Conservation (phyloP, 805 yeast species). For the Blastobotrys terrestris region DNA sequence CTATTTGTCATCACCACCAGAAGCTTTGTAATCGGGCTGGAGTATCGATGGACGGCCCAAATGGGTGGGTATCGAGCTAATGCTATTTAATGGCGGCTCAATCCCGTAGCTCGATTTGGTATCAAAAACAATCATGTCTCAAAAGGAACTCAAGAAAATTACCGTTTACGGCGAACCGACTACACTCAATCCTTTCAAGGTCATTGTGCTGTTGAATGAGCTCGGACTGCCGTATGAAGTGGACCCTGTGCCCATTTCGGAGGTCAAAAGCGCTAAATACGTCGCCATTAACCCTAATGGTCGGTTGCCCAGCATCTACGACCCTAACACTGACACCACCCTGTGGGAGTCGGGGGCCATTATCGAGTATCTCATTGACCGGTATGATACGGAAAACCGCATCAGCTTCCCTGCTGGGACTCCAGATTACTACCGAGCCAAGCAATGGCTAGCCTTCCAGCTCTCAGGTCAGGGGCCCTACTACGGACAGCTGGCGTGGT, state of each 20-base stretch:
- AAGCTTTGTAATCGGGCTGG: no score
- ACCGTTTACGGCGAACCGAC: no score
- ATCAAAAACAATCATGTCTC: no score
- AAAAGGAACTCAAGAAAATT: no score
- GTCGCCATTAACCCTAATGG: constrained; percentile 94
- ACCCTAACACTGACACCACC: constrained; percentile 67
- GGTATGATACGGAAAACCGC: constrained; percentile 53
- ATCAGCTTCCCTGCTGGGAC: constrained; percentile 72
- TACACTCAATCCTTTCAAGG: no score
- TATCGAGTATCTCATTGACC: constrained; percentile 71
- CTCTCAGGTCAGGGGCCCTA: constrained; percentile 98
- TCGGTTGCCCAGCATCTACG: constrained; percentile 89
- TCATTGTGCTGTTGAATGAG: constrained; percentile 83
- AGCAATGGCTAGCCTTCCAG: constrained; percentile 89
- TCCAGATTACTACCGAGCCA: constrained; percentile 64
- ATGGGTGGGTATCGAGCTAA: no score
- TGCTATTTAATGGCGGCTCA: no score
- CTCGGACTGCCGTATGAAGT: constrained; percentile 74
- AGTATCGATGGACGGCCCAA: no score
- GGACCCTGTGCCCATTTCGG: constrained; percentile 76
- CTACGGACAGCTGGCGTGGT: constrained; percentile 96
- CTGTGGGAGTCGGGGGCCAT: constrained; percentile 97
- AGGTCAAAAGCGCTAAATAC: constrained; percentile 89
- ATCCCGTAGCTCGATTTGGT: no score
- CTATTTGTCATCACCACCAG: no score